Base-by-base conservation (phyloP, 352 stramenopile genomes). In the Phytophthora pluvialis region DNA sequence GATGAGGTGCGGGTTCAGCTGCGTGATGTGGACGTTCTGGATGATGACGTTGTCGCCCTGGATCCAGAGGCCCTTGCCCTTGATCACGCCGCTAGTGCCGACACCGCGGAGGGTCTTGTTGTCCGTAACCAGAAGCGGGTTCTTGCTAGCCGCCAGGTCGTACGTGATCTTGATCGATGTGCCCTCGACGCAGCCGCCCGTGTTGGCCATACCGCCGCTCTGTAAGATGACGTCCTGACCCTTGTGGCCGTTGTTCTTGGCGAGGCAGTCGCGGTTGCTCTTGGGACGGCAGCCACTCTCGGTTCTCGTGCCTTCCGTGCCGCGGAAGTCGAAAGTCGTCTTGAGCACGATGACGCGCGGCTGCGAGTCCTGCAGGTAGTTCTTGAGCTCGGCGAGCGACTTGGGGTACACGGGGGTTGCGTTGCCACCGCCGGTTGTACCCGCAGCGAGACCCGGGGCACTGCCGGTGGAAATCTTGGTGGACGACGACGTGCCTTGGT, bases 211-310 rank as follows among this genome's bases (percentile, higher is more conserved):
- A 39, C 70, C 73, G 16, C 77, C 77, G 21, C 62, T 73, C 55
- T 83, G 71, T 16, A 88, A 57, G 55, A 88, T 88, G 43, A 83
- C 72, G 9, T 88, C 72, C 44, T 88, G 80, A 26, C 70, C 69
- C 57, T 83, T 74, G 65, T 74, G 67, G 54, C 73, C 78, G 53
- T 88, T 82, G 57, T 84, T 85, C 64, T 83, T 81, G 57, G 66
- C 70, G 48, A 85, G 64, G 18, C 80, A 88, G 40, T 72, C 60
- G 25, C 72, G 70, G 18, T 70, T 73, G 57, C 58, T 80, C 38
- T 80, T 66, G 5, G 80, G 77, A 15, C 73, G 73, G 43, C 77
- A 86, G 5, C 75, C 80, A 1, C 45, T 67, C 60, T 88, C 80
- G 10, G 80, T 86, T 28, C 52, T 76, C 8, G 54, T 77, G 28